phyloP scores from a whole-genome alignment of 2,329 filamentous ascomycete genomes.

The Fusarium tuaranense region DNA sequence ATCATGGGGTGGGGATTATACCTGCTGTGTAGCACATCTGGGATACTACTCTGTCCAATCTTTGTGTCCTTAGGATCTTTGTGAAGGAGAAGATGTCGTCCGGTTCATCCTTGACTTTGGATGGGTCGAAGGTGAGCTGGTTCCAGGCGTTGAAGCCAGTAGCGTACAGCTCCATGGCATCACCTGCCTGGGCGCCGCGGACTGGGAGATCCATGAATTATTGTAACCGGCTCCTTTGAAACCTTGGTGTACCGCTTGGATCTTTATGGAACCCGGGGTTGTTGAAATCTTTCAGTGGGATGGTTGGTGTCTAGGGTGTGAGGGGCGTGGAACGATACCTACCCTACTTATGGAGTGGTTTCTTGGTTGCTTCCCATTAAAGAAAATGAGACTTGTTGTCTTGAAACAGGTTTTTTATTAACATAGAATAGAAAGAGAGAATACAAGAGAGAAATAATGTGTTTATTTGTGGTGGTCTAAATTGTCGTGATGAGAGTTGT shows the following conservation, averaged over 20 bases:
- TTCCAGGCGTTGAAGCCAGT: slow-evolving; percentile 70
- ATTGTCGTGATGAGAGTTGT: neutral
- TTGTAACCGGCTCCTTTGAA: neutral
- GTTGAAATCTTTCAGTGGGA: neutral
- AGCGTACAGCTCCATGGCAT: slow-evolving; percentile 62
- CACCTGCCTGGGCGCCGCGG: neutral
- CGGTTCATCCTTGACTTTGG: slow-evolving; percentile 48
- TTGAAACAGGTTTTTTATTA: no score
- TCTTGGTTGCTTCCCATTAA: neutral
- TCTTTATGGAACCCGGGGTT: neutral
- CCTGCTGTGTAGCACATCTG: slow-evolving; percentile 61
- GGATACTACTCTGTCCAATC: slow-evolving; percentile 51
- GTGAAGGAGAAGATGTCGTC: slow-evolving; percentile 60
- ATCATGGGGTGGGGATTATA: slow-evolving; percentile 34
- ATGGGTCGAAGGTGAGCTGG: slow-evolving; percentile 59
- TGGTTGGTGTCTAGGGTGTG: neutral
- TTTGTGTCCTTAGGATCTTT: slow-evolving; percentile 52
- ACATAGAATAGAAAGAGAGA: neutral
- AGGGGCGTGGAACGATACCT: neutral
- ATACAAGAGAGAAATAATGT: neutral
- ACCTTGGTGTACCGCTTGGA: neutral
- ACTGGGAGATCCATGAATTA: slow-evolving; percentile 24
- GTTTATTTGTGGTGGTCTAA: neutral
- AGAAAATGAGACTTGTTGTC: neutral
- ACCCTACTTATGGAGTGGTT: neutral